Percentiles rank a stretch among this genome's conserved stretches.
These are phyloP conservation scores for Trichoderma virens DNA, from an alignment of 495 filamentous ascomycete genomes.

Conservation along the genomic window DNA sequence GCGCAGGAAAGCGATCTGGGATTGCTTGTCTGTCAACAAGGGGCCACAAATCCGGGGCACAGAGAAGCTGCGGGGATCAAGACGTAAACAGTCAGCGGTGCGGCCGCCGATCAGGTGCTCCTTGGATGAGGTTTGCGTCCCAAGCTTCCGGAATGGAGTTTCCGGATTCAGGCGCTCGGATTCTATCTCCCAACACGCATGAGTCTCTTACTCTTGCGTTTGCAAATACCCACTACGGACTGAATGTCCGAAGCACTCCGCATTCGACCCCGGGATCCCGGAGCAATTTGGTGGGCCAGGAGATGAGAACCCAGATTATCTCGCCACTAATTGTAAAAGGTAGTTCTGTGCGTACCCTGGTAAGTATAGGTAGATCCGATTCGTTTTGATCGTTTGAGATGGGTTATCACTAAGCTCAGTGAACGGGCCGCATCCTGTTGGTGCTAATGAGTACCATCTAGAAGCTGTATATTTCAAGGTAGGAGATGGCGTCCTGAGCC, in stretches of 20 bases:
- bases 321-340: not conserved
- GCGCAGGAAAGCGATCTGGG: not conserved
- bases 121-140: not conserved
- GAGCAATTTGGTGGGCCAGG: not conserved
- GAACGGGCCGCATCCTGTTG: too few species aligned
- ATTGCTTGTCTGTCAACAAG: not conserved
- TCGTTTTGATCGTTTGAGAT: too few species aligned
- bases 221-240: not conserved
- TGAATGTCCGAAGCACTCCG: not conserved
- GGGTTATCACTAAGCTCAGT: too few species aligned
- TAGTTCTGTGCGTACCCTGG: too few species aligned
- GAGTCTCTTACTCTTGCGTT: not conserved
- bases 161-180: not conserved
- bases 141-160: not conserved
- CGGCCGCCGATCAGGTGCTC: not conserved
- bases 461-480: too few species aligned
- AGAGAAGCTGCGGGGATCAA: not conserved
- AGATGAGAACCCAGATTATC: not conserved
- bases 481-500: too few species aligned
- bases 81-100: not conserved
- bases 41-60: conserved; percentile 3
- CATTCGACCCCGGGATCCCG: not conserved
- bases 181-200: not conserved
- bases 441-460: too few species aligned
- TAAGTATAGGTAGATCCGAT: too few species aligned